Conservation (phyloP, 208 protist species). For the Lotmaria passim region DNA sequence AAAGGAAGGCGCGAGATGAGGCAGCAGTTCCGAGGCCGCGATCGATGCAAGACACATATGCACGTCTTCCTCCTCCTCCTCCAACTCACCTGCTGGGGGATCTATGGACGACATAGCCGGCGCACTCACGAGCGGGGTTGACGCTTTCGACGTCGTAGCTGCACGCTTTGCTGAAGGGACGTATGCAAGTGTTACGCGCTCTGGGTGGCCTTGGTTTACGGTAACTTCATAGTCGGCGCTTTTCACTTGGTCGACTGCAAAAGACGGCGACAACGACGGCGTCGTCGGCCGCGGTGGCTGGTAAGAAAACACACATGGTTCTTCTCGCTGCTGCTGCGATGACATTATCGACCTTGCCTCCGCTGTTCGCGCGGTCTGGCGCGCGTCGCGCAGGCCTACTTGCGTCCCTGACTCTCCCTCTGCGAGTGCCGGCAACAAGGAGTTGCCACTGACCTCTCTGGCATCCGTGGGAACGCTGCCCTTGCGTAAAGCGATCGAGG, state of each 20-base stretch:
- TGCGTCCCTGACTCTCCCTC: no score
- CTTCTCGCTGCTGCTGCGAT: no score
- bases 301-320: no score
- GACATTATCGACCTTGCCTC: no score
- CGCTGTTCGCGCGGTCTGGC: no score
- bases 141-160: not conserved
- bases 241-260: no score
- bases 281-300: not conserved
- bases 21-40: not conserved
- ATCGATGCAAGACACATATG: not conserved
- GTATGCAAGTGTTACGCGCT: not conserved
- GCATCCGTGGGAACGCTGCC: no score
- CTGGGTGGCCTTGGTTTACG: not conserved
- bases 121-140: not conserved
- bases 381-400: no score
- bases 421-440: no score
- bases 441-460: no score
- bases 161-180: not conserved
- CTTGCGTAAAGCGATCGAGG: no score
- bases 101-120: not conserved
- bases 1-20: not conserved
- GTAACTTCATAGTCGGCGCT: constrained; percentile 20
- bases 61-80: not conserved
- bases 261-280: not conserved
- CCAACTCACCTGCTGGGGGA: not conserved